Base-by-base conservation (phyloP, 768 basidiomycete genomes). In the Suillus paluster region DNA sequence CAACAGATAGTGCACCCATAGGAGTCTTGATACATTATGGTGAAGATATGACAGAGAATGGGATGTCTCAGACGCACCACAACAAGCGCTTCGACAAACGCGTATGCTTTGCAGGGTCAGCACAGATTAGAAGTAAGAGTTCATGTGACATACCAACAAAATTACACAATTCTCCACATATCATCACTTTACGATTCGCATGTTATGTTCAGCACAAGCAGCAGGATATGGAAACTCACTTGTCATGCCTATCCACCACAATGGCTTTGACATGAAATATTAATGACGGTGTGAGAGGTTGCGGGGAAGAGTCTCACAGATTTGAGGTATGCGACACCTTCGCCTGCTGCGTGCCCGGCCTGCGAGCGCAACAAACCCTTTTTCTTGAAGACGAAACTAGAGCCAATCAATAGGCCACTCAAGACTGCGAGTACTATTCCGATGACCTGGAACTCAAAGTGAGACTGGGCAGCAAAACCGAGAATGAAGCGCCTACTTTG, bases 331-430 rank as follows among this genome's bases (percentile, higher is more conserved):
- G 86, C 94, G 62, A 97, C 94, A 34, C 97, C 96, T 72, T 93
- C 91, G 59, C 92, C 92, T 4, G 89, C 85, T 44, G 77, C 75
- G 62, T 90, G 88, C 66, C 92, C 94, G 63, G 91, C 90, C 80
- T 92, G 91, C 73, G 89, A 86, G 75, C 87, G 83, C 58, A 94
- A 72, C 21, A 94, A 80, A 10, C 92, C 97, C 71, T 94, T 97
- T 85, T 99, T 99, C 87, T 99, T 99, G 80, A 99, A 90, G 3
- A 99, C 96, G 75, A 98, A 99, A 68, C 89, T 91, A 44, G 85
- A 84, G 5, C 97, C 97, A 63, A 99, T 99, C 63, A 99, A 86
- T 33, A 95, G 45, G 9, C 97, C 97, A 70, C 91, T 94, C 41
- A 73, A 68, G 56, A 95, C 73, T 54, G 93, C 91, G 63, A 94